Evolutionary conservation across 257 asterid genomes (phyloP).

Genomic region (Gentiana dahurica): DNA sequence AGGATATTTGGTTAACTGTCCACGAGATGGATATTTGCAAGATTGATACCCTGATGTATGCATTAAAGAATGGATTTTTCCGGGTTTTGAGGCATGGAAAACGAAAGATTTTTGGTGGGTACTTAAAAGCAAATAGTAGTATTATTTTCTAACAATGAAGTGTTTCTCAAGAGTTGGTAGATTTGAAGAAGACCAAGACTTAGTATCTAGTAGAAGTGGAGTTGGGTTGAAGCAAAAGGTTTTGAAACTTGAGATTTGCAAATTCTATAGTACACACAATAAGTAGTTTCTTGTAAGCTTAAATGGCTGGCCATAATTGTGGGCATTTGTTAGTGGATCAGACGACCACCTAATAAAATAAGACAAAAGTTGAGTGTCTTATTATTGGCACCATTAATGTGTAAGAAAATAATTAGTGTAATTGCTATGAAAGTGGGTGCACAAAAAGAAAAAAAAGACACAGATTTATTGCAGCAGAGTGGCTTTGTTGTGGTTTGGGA

Average conservation of each 20-base stretch:
- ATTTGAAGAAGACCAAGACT: not conserved
- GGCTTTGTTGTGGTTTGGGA: too few relatives aligned
- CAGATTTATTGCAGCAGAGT: not conserved
- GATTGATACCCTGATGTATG: slow-evolving; percentile 1
- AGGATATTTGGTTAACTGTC: slow-evolving; percentile 28
- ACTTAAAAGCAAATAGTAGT: not conserved
- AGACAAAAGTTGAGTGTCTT: too few relatives aligned
- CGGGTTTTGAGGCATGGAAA: slow-evolving; percentile 10
- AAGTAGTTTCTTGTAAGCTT: too few relatives aligned
- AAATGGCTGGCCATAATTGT: too few relatives aligned
- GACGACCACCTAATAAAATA: too few relatives aligned
- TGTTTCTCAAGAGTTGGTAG: slow-evolving; percentile 17
- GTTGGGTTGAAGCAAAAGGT: slow-evolving; percentile 51
- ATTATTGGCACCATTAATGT: too few relatives aligned
- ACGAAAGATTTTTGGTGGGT: slow-evolving; percentile 26
- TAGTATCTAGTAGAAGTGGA: slow-evolving; percentile 3
- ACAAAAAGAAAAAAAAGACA: not conserved
- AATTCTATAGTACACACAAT: too few relatives aligned
- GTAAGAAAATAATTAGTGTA: too few relatives aligned
- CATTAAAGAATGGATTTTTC: slow-evolving; percentile 8
- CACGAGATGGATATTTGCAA: slow-evolving; percentile 30
- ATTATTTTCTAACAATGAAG: slow-evolving; percentile 4
- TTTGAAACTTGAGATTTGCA: slow-evolving; percentile 43
- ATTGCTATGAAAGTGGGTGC: too few relatives aligned
- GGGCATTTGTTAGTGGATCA: too few relatives aligned